These are phyloP conservation scores for Eucalyptus pumila DNA, from an alignment of 345 rosid genomes.

Conservation along the genomic window DNA sequence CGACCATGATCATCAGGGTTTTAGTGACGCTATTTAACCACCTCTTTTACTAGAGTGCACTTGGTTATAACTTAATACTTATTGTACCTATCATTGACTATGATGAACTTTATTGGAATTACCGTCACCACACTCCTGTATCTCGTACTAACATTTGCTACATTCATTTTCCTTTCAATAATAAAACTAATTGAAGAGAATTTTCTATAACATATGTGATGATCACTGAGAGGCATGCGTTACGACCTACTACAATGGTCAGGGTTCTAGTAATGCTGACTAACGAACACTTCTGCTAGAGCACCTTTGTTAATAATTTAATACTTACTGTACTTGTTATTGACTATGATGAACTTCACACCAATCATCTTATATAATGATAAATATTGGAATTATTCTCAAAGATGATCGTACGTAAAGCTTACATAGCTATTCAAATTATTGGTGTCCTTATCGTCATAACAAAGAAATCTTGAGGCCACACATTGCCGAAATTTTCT, in stretches of 20 bases:
- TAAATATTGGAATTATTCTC: not conserved
- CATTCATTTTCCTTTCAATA: not conserved
- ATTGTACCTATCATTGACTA: not conserved
- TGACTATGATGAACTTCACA: not conserved
- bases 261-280: not conserved
- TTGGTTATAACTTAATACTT: not conserved
- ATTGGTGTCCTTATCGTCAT: not conserved
- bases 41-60: not conserved
- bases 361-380: not conserved
- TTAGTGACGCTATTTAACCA: not conserved
- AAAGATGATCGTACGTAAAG: not conserved
- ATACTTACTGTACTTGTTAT: not conserved
- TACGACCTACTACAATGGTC: not conserved
- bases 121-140: too few relatives aligned
- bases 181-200: not conserved
- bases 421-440: not conserved
- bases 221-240: not conserved
- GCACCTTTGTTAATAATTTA: too few relatives aligned
- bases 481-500: not conserved
- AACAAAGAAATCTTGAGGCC: not conserved
- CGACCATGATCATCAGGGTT: not conserved
- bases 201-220: not conserved
- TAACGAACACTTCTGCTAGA: not conserved
- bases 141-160: not conserved
- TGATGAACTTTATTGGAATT: too few relatives aligned